A percentile compares a stretch with the other conserved stretches of the same genome.
phyloP scores from a whole-genome alignment of 1,284 basidiomycete genomes.

The Cystobasidium slooffiae region DNA sequence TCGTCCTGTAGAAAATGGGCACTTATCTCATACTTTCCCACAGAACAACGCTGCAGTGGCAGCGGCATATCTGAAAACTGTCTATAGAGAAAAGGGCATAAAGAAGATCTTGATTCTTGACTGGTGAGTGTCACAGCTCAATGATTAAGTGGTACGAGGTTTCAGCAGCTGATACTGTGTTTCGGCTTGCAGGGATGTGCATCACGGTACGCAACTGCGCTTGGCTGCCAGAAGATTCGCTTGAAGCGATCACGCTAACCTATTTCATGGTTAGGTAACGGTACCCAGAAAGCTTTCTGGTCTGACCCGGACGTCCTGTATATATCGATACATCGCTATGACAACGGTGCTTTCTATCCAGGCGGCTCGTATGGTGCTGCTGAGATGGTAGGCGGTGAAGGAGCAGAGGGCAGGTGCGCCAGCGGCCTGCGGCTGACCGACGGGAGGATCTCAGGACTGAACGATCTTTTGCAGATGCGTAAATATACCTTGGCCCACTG shows the following conservation, averaged over 20 bases:
- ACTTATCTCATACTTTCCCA: not conserved
- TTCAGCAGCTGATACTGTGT: not conserved
- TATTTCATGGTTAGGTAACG: constrained; percentile 70
- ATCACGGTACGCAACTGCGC: constrained; percentile 71
- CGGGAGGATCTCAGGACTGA: not conserved
- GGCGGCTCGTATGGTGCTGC: constrained; percentile 85
- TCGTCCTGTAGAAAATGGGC: not conserved
- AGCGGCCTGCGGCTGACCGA: not conserved
- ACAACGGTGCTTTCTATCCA: constrained; percentile 88
- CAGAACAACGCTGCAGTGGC: constrained; percentile 94
- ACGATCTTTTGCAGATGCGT: constrained; percentile 68
- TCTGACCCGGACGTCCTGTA: constrained; percentile 91
- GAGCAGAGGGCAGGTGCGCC: constrained; percentile 72
- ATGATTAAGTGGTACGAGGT: too few relatives aligned
- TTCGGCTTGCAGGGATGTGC: constrained; percentile 76
- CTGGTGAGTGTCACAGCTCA: constrained; percentile 67
- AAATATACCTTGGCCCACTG: constrained; percentile 92
- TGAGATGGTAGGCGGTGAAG: constrained; percentile 77
- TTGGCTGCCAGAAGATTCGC: not conserved
- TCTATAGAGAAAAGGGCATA: constrained; percentile 70
- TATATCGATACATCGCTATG: constrained; percentile 93
- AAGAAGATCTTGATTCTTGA: constrained; percentile 85
- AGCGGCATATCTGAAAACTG: constrained; percentile 59
- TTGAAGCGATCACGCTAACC: constrained; percentile 2
- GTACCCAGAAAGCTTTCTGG: constrained; percentile 93